phyloP scores from a whole-genome alignment of 2,329 filamentous ascomycete genomes.

The Pseudogymnoascus sp. region DNA sequence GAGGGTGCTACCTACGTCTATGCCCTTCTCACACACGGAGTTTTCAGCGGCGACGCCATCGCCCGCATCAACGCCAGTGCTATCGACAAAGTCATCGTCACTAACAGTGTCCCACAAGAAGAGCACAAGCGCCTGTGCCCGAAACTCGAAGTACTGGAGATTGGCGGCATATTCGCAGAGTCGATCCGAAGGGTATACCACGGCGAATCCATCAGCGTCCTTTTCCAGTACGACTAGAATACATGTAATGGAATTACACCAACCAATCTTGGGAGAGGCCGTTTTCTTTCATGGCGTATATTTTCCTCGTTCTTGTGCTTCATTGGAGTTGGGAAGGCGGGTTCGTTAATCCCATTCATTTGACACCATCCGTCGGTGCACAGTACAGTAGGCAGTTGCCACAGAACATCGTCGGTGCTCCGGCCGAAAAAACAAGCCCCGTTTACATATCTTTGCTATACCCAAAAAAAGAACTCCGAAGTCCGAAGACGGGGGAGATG shows the following conservation, averaged over 20 bases:
- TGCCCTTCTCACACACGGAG: conserved; percentile 88
- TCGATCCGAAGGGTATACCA: conserved; percentile 94
- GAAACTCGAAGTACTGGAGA: conserved; percentile 87
- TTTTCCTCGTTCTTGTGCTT: conserved; percentile 1
- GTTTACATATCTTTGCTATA: conserved; percentile 7
- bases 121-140: conserved; percentile 71
- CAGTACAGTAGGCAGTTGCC: not conserved
- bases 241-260: conserved; percentile 8
- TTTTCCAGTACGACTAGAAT: conserved; percentile 74
- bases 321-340: conserved; percentile 5
- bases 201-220: conserved; percentile 91
- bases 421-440: not conserved
- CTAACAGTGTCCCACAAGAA: conserved; percentile 86
- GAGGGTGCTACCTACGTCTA: conserved; percentile 89
- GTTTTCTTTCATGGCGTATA: conserved; percentile 8
- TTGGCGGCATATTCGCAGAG: conserved; percentile 88
- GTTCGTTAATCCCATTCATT: conserved; percentile 5
- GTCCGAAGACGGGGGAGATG: not conserved
- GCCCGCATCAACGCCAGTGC: conserved; percentile 88
- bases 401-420: not conserved
- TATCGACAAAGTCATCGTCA: conserved; percentile 89
- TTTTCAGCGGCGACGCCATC: conserved; percentile 91
- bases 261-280: conserved; percentile 2
- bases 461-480: not conserved
- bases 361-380: not conserved